These are phyloP conservation scores for Lycium ferocissimum DNA, from an alignment of 257 asterid genomes.

Conservation along the genomic window DNA sequence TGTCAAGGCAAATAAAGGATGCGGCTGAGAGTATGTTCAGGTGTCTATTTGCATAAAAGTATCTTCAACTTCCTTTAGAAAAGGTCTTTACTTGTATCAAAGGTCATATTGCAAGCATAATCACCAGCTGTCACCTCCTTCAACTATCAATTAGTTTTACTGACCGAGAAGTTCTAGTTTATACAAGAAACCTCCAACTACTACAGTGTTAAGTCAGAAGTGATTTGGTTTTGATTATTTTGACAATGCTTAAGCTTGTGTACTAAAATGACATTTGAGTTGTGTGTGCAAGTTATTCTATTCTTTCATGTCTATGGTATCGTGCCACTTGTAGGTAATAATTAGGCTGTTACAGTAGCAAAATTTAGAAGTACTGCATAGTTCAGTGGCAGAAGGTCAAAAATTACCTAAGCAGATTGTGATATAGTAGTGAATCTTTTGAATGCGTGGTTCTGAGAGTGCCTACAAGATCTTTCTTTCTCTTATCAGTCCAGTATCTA, in stretches of 20 bases:
- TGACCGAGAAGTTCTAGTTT: conserved; percentile 20
- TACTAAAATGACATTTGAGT: neutral
- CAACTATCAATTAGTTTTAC: conserved; percentile 1
- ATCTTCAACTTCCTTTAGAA: neutral
- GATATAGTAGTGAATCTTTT: neutral
- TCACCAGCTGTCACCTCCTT: conserved; percentile 20
- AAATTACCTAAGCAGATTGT: neutral
- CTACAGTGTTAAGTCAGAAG: neutral
- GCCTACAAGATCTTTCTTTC: neutral
- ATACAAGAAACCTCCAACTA: neutral
- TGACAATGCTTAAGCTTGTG: neutral
- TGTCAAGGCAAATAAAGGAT: neutral
- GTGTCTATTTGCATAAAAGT: neutral
- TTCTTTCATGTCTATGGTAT: conserved; percentile 1
- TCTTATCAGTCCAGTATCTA: neutral
- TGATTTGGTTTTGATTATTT: neutral
- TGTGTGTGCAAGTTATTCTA: neutral
- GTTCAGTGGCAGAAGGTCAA: neutral
- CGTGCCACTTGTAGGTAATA: neutral
- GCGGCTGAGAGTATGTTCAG: neutral
- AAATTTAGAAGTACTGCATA: neutral
- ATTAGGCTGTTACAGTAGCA: neutral
- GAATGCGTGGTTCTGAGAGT: neutral
- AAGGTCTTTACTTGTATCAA: neutral
- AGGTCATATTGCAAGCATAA: conserved; percentile 5